Percentiles rank a stretch among this genome's conserved stretches.
Evolutionary conservation across 129 eudicot genomes (phyloP).

Genomic region (Centaurea solstitialis): DNA sequence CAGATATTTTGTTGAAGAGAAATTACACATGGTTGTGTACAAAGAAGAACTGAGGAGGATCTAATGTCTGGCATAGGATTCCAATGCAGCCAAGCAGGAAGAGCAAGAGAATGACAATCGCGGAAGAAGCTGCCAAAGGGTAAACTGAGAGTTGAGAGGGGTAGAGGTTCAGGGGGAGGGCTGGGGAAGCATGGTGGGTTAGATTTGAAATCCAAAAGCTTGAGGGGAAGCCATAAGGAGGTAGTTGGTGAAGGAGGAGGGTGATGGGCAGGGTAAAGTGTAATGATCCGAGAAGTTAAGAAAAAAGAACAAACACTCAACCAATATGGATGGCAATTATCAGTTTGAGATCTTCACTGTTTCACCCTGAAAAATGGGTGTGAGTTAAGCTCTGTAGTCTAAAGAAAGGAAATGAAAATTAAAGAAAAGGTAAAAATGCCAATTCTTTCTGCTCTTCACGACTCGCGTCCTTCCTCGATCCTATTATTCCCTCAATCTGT

Average conservation of each 20-base stretch:
- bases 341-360: background rate
- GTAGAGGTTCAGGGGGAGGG: background rate
- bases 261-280: background rate
- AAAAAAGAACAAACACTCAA: background rate
- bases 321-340: background rate
- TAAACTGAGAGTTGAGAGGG: background rate
- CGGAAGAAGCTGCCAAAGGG: background rate
- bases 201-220: background rate
- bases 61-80: background rate
- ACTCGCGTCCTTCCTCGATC: background rate
- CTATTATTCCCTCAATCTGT: background rate
- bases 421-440: background rate
- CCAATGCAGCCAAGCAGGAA: background rate
- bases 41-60: background rate
- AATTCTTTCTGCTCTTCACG: background rate
- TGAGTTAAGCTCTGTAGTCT: background rate
- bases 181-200: background rate
- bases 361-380: background rate
- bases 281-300: background rate
- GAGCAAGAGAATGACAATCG: background rate
- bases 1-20: background rate
- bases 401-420: background rate
- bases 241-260: background rate
- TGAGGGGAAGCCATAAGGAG: background rate
- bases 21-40: background rate